Conservation (phyloP, 1,284 basidiomycete genomes). For the Trichosporon ovoides region DNA sequence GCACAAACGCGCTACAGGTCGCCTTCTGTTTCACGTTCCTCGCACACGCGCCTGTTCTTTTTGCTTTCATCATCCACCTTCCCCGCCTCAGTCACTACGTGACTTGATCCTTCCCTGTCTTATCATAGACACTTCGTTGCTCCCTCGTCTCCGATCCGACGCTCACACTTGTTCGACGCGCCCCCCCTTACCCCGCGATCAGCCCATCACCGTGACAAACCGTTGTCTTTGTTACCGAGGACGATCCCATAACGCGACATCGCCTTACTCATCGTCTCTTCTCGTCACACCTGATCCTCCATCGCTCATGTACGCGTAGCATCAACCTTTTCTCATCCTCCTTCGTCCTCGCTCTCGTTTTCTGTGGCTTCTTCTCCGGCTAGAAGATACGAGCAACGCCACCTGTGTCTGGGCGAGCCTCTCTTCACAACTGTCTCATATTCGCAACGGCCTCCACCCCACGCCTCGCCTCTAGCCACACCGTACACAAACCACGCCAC, state of each 20-base stretch:
- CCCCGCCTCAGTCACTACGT: not conserved
- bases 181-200: not conserved
- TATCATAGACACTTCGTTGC: not conserved
- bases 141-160: not conserved
- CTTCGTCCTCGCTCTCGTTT: not conserved
- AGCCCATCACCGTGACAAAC: not conserved
- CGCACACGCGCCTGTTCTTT: constrained; percentile 3
- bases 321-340: not conserved
- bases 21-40: constrained; percentile 2
- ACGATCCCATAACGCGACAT: constrained; percentile 4
- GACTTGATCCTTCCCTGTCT: not conserved
- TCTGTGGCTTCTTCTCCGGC: constrained; percentile 7
- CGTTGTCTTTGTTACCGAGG: not conserved
- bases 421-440: not conserved
- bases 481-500: not conserved
- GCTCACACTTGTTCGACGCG: not conserved
- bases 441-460: constrained; percentile 1
- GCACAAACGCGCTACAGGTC: not conserved
- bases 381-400: constrained; percentile 4
- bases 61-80: not conserved
- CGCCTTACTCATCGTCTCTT: not conserved
- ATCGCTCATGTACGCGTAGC: not conserved
- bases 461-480: not conserved
- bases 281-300: not conserved
- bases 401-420: not conserved